These are phyloP conservation scores for Verticillium dahliae DNA, from an alignment of 2,329 filamentous ascomycete genomes.

Conservation along the genomic window DNA sequence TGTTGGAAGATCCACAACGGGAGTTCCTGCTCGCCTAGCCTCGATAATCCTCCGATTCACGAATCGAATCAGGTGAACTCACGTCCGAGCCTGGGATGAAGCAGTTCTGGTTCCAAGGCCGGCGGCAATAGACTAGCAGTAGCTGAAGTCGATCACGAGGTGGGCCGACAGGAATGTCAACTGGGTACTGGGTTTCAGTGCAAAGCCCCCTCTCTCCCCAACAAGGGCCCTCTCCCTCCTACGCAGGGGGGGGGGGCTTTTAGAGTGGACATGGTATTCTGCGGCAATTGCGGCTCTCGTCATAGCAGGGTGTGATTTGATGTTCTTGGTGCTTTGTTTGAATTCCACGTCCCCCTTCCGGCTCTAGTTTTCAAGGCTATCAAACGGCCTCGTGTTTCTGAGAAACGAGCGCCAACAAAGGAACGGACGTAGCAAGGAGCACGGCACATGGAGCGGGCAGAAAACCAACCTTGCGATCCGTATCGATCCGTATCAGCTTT, in stretches of 20 bases:
- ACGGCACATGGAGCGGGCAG: not conserved
- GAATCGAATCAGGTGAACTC: not conserved
- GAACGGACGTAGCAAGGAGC: too few relatives aligned
- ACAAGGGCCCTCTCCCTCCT: not conserved
- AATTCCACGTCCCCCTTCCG: not conserved
- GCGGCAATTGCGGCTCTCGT: not conserved
- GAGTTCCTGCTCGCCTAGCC: not conserved
- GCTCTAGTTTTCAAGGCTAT: not conserved
- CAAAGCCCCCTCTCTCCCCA: not conserved
- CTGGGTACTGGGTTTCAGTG: not conserved
- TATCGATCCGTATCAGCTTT: not conserved
- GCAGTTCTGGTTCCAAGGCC: not conserved
- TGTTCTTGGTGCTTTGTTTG: not conserved
- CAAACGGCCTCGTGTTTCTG: not conserved
- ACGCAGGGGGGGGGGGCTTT: not conserved
- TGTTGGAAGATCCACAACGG: not conserved
- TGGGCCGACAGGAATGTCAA: not conserved
- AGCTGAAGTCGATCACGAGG: not conserved
- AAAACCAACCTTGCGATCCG: not conserved
- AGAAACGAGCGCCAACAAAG: not conserved
- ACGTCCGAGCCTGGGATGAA: not conserved
- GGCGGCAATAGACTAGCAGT: not conserved
- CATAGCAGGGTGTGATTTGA: not conserved
- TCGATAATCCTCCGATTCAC: not conserved
- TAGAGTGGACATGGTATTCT: not conserved